phyloP scores from a whole-genome alignment of 2,329 filamentous ascomycete genomes.

The Cercospora zeina region DNA sequence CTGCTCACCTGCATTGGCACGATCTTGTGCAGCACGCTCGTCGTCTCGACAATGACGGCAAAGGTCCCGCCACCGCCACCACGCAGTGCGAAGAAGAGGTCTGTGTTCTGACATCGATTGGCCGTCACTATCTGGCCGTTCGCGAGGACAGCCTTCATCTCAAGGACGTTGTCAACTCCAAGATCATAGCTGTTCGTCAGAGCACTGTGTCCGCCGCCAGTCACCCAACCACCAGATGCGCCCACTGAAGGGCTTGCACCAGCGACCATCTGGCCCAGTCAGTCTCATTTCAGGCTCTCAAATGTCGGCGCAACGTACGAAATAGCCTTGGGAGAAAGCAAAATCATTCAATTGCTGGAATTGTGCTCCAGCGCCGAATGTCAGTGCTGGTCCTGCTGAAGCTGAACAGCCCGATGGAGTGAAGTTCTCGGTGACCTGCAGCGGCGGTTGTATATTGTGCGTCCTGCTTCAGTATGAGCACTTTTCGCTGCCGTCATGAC shows the following conservation, averaged over 20 bases:
- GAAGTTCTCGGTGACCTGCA: no score
- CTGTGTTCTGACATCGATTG: conserved; percentile 44
- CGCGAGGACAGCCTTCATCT: conserved; percentile 53
- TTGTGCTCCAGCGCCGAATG: no score
- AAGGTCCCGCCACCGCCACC: conserved; percentile 14
- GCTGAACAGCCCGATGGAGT: no score
- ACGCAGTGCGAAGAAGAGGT: conserved; percentile 20
- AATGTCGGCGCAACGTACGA: no score
- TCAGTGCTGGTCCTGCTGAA: no score
- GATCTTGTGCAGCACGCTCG: neutral
- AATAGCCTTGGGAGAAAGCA: no score
- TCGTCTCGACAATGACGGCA: conserved; percentile 29
- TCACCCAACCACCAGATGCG: conserved; percentile 28
- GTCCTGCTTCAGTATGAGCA: no score
- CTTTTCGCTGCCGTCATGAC: no score
- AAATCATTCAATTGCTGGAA: no score
- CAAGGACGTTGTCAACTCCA: conserved; percentile 28
- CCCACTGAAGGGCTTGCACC: conserved; percentile 20
- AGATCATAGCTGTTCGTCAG: conserved; percentile 25
- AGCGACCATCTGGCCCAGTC: no score
- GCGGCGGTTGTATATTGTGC: no score
- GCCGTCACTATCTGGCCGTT: conserved; percentile 53
- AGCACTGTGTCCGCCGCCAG: conserved; percentile 28
- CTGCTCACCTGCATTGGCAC: neutral
- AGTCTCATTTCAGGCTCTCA: no score